Percentiles rank a stretch among this genome's conserved stretches.
These are phyloP conservation scores for Fusarium coffeatum DNA, from an alignment of 2,329 filamentous ascomycete species.

Conservation along the genomic window DNA sequence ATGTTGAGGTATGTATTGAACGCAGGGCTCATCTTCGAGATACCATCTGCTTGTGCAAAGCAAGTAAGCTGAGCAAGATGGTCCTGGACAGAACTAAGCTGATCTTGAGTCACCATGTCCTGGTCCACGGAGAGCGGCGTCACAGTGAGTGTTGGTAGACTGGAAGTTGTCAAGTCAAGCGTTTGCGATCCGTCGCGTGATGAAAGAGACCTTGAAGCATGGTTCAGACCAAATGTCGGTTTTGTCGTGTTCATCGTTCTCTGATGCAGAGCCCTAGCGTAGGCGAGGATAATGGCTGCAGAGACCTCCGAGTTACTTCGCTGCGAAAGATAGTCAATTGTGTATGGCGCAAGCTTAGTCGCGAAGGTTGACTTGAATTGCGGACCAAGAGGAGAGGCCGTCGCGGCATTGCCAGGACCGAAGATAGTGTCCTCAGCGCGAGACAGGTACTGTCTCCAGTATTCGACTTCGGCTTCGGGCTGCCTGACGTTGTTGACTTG, in stretches of 20 bases:
- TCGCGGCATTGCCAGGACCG: rapidly evolving
- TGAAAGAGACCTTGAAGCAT: constrained; percentile 21
- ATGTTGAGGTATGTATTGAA: constrained; percentile 30
- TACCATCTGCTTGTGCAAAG: constrained; percentile 2
- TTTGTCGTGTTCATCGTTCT: background rate
- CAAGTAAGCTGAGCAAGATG: constrained; percentile 18
- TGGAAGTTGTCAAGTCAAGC: constrained; percentile 10
- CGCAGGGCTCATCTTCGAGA: background rate
- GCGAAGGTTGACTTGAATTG: constrained; percentile 9
- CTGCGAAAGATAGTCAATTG: background rate
- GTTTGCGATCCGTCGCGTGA: background rate
- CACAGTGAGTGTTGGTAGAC: constrained; percentile 10
- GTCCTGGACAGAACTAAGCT: background rate
- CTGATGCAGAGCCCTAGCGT: background rate
- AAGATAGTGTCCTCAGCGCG: constrained; percentile 8
- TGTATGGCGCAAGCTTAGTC: rapidly evolving
- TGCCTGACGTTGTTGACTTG: background rate
- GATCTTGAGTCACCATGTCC: background rate
- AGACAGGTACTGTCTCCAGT: constrained; percentile 6
- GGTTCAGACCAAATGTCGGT: constrained; percentile 19
- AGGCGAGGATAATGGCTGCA: background rate
- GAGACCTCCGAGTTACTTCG: background rate
- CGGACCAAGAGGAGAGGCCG: background rate
- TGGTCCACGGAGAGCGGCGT: constrained; percentile 5
- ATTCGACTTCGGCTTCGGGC: background rate